phyloP scores from a whole-genome alignment of 148 eudicot genomes.

The Linanthus parryae region DNA sequence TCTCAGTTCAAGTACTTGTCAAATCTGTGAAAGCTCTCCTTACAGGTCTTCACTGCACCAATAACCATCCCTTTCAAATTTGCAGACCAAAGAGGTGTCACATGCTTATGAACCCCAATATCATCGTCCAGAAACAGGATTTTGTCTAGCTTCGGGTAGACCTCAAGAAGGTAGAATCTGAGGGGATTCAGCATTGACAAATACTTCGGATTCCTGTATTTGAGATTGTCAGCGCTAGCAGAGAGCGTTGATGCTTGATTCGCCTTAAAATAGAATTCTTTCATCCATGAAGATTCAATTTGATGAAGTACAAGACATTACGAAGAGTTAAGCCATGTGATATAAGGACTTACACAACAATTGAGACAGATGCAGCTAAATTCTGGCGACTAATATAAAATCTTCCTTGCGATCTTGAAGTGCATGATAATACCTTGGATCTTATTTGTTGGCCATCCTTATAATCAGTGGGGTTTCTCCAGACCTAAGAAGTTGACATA shows the following conservation, averaged over 20 bases:
- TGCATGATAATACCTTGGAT: constrained; percentile 35
- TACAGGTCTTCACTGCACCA: constrained; percentile 96
- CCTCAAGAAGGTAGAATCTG: constrained; percentile 94
- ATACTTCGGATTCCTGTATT: constrained; percentile 91
- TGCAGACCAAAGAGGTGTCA: constrained; percentile 81
- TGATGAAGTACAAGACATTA: constrained; percentile 90
- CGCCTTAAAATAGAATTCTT: constrained; percentile 87
- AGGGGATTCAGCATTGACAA: constrained; percentile 92
- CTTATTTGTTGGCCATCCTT: constrained; percentile 21
- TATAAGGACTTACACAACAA: no score
- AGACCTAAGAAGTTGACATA: constrained; percentile 88
- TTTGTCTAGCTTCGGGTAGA: constrained; percentile 78
- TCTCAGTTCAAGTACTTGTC: constrained; percentile 91
- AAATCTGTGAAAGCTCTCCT: constrained; percentile 92
- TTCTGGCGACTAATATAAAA: no score
- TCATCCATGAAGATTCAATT: constrained; percentile 81
- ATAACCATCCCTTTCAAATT: constrained; percentile 87
- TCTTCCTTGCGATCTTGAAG: not conserved
- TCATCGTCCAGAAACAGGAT: constrained; percentile 86
- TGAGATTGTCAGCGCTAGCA: constrained; percentile 78
- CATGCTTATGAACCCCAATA: constrained; percentile 87
- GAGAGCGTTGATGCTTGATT: constrained; percentile 53
- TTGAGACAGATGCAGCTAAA: not conserved
- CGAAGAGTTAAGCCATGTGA: constrained; percentile 86
- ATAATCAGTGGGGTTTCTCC: constrained; percentile 60